A percentile compares a stretch with the other conserved stretches of the same genome.
These are phyloP conservation scores for Syzygium aqueum DNA, from an alignment of 345 rosid genomes.

Conservation along the genomic window DNA sequence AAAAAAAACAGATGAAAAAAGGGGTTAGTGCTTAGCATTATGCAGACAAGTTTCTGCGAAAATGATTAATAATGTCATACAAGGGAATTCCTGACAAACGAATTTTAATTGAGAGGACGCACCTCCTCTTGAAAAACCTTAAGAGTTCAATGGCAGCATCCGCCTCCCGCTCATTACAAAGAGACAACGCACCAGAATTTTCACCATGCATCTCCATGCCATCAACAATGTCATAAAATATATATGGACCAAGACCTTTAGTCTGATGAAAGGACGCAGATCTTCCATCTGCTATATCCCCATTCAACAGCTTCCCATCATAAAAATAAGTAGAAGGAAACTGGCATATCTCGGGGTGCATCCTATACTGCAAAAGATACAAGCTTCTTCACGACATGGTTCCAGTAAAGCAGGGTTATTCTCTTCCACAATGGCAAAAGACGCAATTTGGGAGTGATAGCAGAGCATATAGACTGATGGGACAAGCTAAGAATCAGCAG, in stretches of 20 bases:
- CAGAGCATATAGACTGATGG: neutral
- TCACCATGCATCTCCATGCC: constrained; percentile 75
- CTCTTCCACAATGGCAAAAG: neutral
- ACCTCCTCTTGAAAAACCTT: constrained; percentile 66
- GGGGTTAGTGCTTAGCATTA: neutral
- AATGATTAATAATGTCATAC: neutral
- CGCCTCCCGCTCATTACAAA: constrained; percentile 78
- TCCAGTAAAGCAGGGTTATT: neutral
- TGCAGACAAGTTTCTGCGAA: neutral
- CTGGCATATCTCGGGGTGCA: constrained; percentile 93
- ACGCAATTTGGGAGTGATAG: neutral
- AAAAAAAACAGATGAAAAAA: neutral
- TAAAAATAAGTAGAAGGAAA: constrained; percentile 93
- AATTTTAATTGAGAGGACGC: neutral
- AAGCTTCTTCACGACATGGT: constrained; percentile 10
- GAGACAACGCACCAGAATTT: constrained; percentile 64
- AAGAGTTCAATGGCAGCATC: constrained; percentile 85
- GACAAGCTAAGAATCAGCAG: neutral
- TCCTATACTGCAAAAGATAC: constrained; percentile 72
- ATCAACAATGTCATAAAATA: constrained; percentile 70
- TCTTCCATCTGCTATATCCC: constrained; percentile 54
- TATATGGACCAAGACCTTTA: constrained; percentile 66
- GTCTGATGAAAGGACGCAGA: constrained; percentile 67
- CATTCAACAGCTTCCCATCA: constrained; percentile 76
- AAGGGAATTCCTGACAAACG: neutral